Evolutionary conservation across 257 asterid species (phyloP), one percentile per base, ranked within the genome.

Genomic region (Capsicum pubescens): DNA sequence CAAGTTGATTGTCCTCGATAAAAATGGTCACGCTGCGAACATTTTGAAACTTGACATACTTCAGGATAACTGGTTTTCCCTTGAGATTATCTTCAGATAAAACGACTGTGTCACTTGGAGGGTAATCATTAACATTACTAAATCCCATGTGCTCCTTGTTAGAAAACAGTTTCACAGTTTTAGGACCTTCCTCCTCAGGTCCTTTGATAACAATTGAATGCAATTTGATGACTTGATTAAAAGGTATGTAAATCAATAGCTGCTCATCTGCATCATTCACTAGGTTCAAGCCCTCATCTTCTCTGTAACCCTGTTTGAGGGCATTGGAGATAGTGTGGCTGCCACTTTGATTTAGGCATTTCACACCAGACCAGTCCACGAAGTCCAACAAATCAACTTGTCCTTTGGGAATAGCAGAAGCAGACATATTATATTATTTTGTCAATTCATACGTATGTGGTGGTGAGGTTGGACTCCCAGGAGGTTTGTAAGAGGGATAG

Each of bases 201-300:
- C 98, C 99, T 90, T 88, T 82, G 69, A 93, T 80, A 60, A 84
- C 90, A 83, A 95, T 59, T 16, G 98, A 97, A 87, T 97, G 98
- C 80, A 97, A 88, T 84, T 95, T 97, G 86, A 97, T 82, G 82
- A 97, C 98, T 93, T 93, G 97, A 76, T 72, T 91, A 82, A 97
- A 97, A 69, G 99, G 99, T 84, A 97, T 87, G 86, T 92, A 93
- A 21, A 97, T 93, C 88, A 97, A 86, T 60, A 97, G 91, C 85
- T 97, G 99, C 88, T 95, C 99, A 64, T 97, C 99, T 14, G 98
- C 99, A 86, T 97, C 98, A 85, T 98, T 97, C 88, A 91, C 98
- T 88, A 97, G 90, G 84, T 89, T 84, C 94, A 97, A 86, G 77
- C 95, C 95, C 56, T 94, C 98, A 19, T 95, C 99, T 80, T 96